Conservation (phyloP, 306 rosid genomes). For the Acmispon strigosus region DNA sequence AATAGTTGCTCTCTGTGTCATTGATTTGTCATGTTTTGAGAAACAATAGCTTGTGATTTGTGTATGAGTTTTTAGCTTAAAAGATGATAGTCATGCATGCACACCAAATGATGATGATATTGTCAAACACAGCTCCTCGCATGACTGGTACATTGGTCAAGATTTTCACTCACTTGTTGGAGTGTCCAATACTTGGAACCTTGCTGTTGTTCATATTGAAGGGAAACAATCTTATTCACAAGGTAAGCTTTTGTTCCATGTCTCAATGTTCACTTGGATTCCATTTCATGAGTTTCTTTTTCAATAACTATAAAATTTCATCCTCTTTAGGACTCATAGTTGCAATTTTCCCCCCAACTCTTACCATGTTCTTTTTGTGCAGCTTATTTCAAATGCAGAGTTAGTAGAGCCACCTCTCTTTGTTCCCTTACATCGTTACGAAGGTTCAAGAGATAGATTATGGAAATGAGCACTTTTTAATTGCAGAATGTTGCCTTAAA, state of each 20-base stretch:
- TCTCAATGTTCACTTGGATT: not conserved
- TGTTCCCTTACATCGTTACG: conserved; percentile 63
- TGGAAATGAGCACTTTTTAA: not conserved
- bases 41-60: not conserved
- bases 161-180: conserved; percentile 58
- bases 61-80: not conserved
- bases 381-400: conserved; percentile 73
- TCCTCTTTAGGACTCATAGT: not conserved
- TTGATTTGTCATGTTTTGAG: not conserved
- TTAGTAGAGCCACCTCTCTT: conserved; percentile 62
- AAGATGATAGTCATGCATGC: not conserved
- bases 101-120: conserved; percentile 6
- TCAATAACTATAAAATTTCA: not conserved
- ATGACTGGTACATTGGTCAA: conserved; percentile 74
- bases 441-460: conserved; percentile 37
- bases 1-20: not conserved
- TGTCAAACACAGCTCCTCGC: conserved; percentile 61
- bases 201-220: conserved; percentile 55
- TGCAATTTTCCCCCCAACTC: not conserved
- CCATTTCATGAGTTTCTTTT: not conserved
- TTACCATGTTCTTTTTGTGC: conserved; percentile 25
- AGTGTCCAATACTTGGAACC: conserved; percentile 60
- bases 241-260: conserved; percentile 39
- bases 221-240: conserved; percentile 63
- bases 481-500: not conserved